phyloP scores from a whole-genome alignment of 805 yeast species.

The Yarrowia osloensis region DNA sequence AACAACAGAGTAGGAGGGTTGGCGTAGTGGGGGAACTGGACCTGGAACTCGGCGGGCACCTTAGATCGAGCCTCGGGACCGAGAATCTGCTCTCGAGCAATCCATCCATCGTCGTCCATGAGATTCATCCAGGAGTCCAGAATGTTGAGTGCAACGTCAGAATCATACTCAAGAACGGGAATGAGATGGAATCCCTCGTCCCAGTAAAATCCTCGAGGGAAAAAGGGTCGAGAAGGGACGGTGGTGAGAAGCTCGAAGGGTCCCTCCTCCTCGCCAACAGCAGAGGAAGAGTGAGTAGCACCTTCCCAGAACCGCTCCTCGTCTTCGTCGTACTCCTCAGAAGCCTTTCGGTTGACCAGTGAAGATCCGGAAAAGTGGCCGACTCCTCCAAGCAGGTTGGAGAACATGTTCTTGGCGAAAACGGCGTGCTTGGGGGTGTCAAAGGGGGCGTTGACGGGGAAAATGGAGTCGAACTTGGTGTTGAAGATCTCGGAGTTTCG shows the following conservation, averaged over 20 bases:
- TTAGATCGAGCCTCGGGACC: slow-evolving; percentile 88
- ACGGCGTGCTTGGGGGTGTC: slow-evolving; percentile 45
- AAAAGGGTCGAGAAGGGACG: slow-evolving; percentile 90
- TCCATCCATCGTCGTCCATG: slow-evolving; percentile 93
- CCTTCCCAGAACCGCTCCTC: slow-evolving; percentile 50
- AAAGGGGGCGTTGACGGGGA: slow-evolving; percentile 59
- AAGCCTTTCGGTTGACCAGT: slow-evolving; percentile 71
- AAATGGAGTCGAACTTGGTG: slow-evolving; percentile 53
- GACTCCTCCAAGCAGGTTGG: slow-evolving; percentile 87
- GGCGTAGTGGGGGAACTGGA: slow-evolving; percentile 86
- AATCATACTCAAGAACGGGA: slow-evolving; percentile 79
- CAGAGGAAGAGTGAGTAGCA: slow-evolving; percentile 32
- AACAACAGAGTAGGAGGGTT: slow-evolving; percentile 94
- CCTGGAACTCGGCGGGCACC: slow-evolving; percentile 81
- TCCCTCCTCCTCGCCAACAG: slow-evolving; percentile 53
- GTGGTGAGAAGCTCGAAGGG: slow-evolving; percentile 76
- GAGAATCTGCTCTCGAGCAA: slow-evolving; percentile 90
- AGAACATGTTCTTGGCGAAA: slow-evolving; percentile 77
- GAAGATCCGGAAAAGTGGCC: slow-evolving; percentile 86
- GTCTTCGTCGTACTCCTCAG: slow-evolving; percentile 68
- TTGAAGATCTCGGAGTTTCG: slow-evolving; percentile 48
- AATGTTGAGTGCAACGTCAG: slow-evolving; percentile 77
- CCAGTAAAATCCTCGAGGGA: slow-evolving; percentile 98
- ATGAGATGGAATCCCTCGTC: slow-evolving; percentile 95
- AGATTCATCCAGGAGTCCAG: slow-evolving; percentile 82